phyloP scores from a whole-genome alignment of 345 rosid species.

The Heritiera fomes region DNA sequence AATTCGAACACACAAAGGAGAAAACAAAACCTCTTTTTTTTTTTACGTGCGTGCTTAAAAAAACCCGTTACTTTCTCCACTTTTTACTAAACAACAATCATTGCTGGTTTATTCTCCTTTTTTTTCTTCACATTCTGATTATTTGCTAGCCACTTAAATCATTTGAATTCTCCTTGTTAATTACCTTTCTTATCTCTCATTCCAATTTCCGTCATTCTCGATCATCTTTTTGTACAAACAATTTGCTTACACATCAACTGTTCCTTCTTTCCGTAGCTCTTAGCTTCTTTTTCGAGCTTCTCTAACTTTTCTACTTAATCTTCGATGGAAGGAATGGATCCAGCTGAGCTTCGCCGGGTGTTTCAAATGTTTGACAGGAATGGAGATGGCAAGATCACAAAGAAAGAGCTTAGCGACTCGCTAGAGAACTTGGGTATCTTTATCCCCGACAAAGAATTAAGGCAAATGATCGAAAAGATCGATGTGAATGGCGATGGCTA shows the following conservation, averaged over 20 bases:
- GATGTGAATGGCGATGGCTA: slow-evolving; percentile 88
- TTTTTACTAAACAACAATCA: background rate
- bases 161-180: background rate
- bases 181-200: background rate
- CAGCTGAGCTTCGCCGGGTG: slow-evolving; percentile 67
- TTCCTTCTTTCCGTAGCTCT: no score
- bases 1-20: no score
- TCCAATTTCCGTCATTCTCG: background rate
- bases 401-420: slow-evolving; percentile 69
- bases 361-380: slow-evolving; percentile 90
- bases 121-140: background rate
- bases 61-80: slow-evolving; percentile 8
- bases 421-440: slow-evolving; percentile 68
- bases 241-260: background rate
- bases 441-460: slow-evolving; percentile 64
- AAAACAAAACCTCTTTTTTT: background rate
- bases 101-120: background rate
- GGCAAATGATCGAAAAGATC: slow-evolving; percentile 83
- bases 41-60: background rate
- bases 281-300: background rate
- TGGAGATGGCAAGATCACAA: slow-evolving; percentile 83
- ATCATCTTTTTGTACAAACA: background rate
- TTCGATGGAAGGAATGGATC: slow-evolving; percentile 46
- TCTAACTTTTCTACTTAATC: background rate
- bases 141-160: background rate